Percentiles rank a stretch among this genome's conserved stretches.
These are phyloP conservation scores for Sisymbrium irio DNA, from an alignment of 345 rosid species.

Conservation along the genomic window DNA sequence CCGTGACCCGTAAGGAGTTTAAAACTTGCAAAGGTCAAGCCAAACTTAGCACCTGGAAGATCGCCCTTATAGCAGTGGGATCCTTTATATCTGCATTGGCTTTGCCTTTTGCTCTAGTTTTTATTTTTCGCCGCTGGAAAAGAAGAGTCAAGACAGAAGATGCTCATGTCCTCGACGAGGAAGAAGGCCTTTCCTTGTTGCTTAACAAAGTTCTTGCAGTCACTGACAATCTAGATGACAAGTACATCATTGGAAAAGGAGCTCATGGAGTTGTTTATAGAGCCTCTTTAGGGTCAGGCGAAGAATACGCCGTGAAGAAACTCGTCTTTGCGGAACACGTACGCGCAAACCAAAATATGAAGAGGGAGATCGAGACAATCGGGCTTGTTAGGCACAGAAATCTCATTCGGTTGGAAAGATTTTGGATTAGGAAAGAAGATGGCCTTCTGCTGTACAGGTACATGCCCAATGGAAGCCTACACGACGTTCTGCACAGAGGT, in stretches of 20 bases:
- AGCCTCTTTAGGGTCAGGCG: constrained; percentile 46
- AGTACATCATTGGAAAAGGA: constrained; percentile 51
- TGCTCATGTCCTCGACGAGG: constrained; percentile 36
- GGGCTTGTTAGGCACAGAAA: constrained; percentile 72
- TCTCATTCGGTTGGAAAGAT: constrained; percentile 62
- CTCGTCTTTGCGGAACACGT: constrained; percentile 40
- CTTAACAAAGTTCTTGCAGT: constrained; percentile 59
- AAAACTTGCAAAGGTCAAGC: constrained; percentile 43
- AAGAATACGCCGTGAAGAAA: constrained; percentile 65
- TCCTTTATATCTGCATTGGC: constrained; percentile 30
- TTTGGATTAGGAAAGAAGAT: constrained; percentile 65
- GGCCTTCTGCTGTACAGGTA: constrained; percentile 62
- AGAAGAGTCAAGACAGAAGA: constrained; percentile 36
- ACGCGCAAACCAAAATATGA: constrained; percentile 50
- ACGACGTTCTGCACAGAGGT: constrained; percentile 49
- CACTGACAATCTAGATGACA: constrained; percentile 38
- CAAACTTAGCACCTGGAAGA: constrained; percentile 38
- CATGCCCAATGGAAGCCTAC: constrained; percentile 81
- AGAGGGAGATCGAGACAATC: constrained; percentile 63
- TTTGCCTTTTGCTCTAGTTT: constrained; percentile 34
- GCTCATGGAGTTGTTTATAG: constrained; percentile 79
- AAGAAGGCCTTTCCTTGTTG: constrained; percentile 49
- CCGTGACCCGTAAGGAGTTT: constrained; percentile 33
- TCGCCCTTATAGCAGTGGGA: constrained; percentile 45
- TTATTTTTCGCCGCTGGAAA: constrained; percentile 21